phyloP scores from a whole-genome alignment of 2,329 filamentous ascomycete genomes.

The Cercospora sp. region DNA sequence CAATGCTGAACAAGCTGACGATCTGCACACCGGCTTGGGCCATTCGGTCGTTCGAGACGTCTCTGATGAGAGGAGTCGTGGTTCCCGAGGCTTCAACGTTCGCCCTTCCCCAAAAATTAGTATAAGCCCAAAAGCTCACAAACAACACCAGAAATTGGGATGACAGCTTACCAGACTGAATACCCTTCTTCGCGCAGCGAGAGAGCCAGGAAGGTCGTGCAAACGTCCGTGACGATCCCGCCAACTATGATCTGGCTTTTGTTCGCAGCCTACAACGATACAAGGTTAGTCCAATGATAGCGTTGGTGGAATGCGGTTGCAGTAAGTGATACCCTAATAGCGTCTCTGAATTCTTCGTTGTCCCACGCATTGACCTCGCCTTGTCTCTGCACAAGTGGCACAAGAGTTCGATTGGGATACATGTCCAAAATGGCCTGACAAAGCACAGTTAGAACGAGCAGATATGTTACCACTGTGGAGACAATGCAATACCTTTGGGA shows the following conservation, averaged over 20 bases:
- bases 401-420: constrained; percentile 57
- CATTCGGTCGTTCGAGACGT: constrained; percentile 68
- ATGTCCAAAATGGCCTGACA: constrained; percentile 59
- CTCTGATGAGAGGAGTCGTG: constrained; percentile 60
- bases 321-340: constrained; percentile 49
- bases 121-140: background rate
- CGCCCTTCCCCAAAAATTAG: constrained; percentile 41
- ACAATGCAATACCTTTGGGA: constrained; percentile 52
- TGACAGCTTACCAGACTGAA: constrained; percentile 57
- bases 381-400: constrained; percentile 65
- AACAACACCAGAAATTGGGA: background rate
- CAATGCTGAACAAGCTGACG: constrained; percentile 62
- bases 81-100: constrained; percentile 73
- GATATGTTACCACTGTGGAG: background rate
- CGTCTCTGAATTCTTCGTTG: constrained; percentile 66
- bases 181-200: constrained; percentile 70
- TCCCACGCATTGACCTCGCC: constrained; percentile 77
- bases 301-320: background rate
- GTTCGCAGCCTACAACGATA: constrained; percentile 52
- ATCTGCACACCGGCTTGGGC: constrained; percentile 65
- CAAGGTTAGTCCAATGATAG: background rate
- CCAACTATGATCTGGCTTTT: constrained; percentile 71
- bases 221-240: constrained; percentile 74
- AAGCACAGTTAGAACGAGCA: background rate
- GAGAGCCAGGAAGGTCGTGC: constrained; percentile 72